Base-by-base conservation (phyloP, 495 filamentous ascomycete genomes). In the Pseudotulostoma volvatum region DNA sequence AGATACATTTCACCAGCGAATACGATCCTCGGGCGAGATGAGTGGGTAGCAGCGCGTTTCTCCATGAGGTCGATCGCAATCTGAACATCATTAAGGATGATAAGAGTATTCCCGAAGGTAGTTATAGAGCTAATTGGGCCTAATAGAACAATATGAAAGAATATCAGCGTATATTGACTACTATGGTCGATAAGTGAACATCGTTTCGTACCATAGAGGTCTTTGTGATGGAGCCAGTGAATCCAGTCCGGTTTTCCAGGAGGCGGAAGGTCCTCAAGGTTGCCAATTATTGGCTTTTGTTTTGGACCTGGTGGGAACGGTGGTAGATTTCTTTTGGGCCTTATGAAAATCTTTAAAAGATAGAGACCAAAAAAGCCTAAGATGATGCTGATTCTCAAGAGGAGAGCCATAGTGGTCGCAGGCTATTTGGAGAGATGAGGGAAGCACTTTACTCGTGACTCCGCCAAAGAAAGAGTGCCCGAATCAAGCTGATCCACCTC, bases 151-250 rank as follows among this genome's bases (percentile, higher is more conserved):
- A 31, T 20, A 28, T n/a, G 36, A 39, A 28, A 32, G 15, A 31
- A 36, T 7, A 5, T 28, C 23, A 5, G 11, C 23, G 5, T 28
- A 28, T 11, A 11, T 28, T 11, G 5, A 28, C 11, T 28, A 28
- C 23, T 32, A 37, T 39, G 14, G 19, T 5, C 23, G 23, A 5
- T 5, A 11, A 5, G 23, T 11, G 5, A 28, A 28, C 11, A 5
- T 11, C 23, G 23, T 28, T 28, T 16, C 34, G 9, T 38, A 51
- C 51, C 64, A 42, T 71, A 71, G 8, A 56, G 39, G 23, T 67
- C 60, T 36, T 70, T 70, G 42, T 68, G 66, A 36, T 64, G 56
- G 0, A 66, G 38, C 66, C 67, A 71, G 40, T 70, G 66, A 14
- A 56, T 37, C 39, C 51, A 57, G 40, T 70, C 66, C 3, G 50